Evolutionary conservation across 257 asterid species (phyloP).

Genomic region (Solanum neorickii): DNA sequence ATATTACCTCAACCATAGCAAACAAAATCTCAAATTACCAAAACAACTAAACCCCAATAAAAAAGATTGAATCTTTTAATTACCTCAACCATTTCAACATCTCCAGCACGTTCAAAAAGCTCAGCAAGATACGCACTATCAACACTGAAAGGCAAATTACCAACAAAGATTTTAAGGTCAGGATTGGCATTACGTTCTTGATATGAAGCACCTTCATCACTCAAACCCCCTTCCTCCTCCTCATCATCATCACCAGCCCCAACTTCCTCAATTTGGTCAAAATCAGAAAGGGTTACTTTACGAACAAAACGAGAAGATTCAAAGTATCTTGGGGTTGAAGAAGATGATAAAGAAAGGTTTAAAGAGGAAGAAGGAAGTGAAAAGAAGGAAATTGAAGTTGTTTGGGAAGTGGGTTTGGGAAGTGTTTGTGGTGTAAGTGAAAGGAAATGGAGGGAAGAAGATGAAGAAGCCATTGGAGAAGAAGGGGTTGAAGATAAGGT

Average conservation of each 20-base stretch:
- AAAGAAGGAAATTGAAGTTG: conserved; percentile 14
- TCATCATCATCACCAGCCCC: conserved; percentile 5
- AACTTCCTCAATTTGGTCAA: conserved; percentile 11
- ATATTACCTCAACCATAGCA: background rate
- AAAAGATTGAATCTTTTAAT: background rate
- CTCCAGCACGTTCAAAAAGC: conserved; percentile 69
- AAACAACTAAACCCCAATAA: background rate
- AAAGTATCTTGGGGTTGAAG: background rate
- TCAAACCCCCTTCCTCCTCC: conserved; percentile 18
- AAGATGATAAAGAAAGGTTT: conserved; percentile 25
- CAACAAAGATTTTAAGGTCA: conserved; percentile 66
- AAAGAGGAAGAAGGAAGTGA: conserved; percentile 21
- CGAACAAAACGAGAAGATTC: conserved; percentile 20
- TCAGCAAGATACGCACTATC: conserved; percentile 80
- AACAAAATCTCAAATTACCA: background rate
- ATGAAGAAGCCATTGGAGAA: conserved; percentile 47
- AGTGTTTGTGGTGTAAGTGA: conserved; percentile 53
- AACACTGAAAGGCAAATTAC: conserved; percentile 68
- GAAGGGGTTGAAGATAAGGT: background rate
- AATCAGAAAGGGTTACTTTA: conserved; percentile 46
- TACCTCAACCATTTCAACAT: conserved; percentile 95
- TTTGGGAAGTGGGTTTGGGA: conserved; percentile 6
- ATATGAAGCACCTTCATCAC: conserved; percentile 7
- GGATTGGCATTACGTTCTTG: conserved; percentile 37
- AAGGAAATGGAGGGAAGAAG: conserved; percentile 34